Base-by-base conservation (phyloP, 176 grass and related monocot genomes). In the Carex scoparia region DNA sequence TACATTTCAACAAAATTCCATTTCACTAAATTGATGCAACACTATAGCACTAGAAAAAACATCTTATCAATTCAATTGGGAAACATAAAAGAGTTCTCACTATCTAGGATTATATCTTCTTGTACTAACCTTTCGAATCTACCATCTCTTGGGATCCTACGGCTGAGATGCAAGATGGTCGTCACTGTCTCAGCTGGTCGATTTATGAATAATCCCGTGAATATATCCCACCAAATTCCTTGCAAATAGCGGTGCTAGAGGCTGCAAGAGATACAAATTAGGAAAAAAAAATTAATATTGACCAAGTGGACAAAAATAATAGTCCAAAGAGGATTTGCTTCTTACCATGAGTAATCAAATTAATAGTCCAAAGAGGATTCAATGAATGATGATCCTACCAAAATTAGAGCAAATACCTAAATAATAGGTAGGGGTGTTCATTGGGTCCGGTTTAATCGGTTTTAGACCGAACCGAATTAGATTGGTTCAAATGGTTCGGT, bases 211-310 rank as follows among this genome's bases (percentile, higher is more conserved):
- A 68, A 51, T 62, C 61, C 40, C 42, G 51, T 33, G 12, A 83
- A 83, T 23, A 23, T 23, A 83, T 23, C 68, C 46, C 80, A 83
- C 80, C 62, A 83, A 31, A 54, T 68, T 83, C 62, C 63, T 63
- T 27, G 80, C 80, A 83, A 83, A 83, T 31, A 83, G 1, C 10
- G 33, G 40, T 65, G 60, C 61, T 42, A 83, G 80, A 83, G 80
- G 80, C 80, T 83, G 80, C 60, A 49, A 15, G 12, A 44, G 33
- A 46, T n/a, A 61, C 61, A 83, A 31, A 83, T 83, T 83, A 51
- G 80, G 40, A 19, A 49, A 68, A 77, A 23, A 23, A 23, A 23
- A 23, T 23, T 2, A 13, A 32, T 31, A 19, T 7, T 0, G 6
- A 32, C 16, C 6, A 48, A 33, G 69, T 48, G 49, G 28, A 56